Evolutionary conservation across 2,329 filamentous ascomycete species (phyloP), one percentile per base, ranked within the genome.

Genomic region (Acrodontium crateriforme): DNA sequence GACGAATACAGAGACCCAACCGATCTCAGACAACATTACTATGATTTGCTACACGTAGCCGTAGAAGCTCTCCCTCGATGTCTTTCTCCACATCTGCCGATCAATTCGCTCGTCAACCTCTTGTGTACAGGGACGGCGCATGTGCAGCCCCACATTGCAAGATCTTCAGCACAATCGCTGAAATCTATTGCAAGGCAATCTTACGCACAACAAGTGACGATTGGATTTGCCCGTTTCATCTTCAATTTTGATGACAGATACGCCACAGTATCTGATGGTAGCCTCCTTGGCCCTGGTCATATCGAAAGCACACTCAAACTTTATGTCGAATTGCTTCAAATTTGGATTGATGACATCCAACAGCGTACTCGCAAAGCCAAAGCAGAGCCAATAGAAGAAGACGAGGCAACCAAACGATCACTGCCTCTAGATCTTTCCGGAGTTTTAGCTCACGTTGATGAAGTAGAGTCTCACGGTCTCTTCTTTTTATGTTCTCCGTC

Each of bases 401-500:
- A 61, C 21, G 59, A 60, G 8, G 31, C 33, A 15, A 31, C 32
- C 3, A 32, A 27, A 13, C 41, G 39, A 7, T 27, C 36, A 6
- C 26, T 52, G 11, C 45, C 47, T 35, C 68, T 94, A 16, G 85
- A 94, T 54, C 59, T 92, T 17, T 91, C 85, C 0, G 80, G 78
- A 31, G 77, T 92, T 3, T 82, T 85, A 65, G 83, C 84, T 1
- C 81, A 95, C 48, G 87, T 98, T 15, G 89, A 98, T 42, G 85
- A 94, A 52, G 81, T 94, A 10, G 89, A 98, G 53, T 91, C 87
- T 1, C 89, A 95, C 49, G 91, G 89, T 0, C 58, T 98, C 3
- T 98, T 98, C 62, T 98, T 98, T 51, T 62, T 98, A 5, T 98
- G 89, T 53, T 98, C 89, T 1, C 89, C 95, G 43, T 94, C 89